Evolutionary conservation across 441 rosid genomes (phyloP).

Genomic region (Erysimum cheiri): DNA sequence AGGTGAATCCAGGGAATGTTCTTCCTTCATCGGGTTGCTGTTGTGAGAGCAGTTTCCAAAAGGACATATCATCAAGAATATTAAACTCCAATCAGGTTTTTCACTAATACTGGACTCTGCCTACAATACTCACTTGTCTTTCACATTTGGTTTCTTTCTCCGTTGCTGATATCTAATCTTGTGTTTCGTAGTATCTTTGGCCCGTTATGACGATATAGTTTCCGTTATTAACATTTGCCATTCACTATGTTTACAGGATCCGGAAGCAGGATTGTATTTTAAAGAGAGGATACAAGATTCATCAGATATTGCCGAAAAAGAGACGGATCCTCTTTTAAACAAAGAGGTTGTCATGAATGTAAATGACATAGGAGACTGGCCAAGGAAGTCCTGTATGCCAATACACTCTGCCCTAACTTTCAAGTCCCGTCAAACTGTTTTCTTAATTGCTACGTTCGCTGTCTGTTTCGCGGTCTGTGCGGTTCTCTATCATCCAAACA

Average conservation of each 20-base stretch:
- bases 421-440: slow-evolving; percentile 53
- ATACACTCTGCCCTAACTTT: slow-evolving; percentile 40
- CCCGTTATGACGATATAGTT: neutral
- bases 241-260: slow-evolving; percentile 53
- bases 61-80: slow-evolving; percentile 46
- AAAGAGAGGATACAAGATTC: slow-evolving; percentile 37
- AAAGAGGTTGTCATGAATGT: slow-evolving; percentile 58
- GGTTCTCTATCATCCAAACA: slow-evolving; percentile 71
- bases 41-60: slow-evolving; percentile 47
- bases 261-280: slow-evolving; percentile 43
- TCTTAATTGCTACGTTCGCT: slow-evolving; percentile 50
- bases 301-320: slow-evolving; percentile 41
- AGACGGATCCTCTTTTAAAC: slow-evolving; percentile 59
- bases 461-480: slow-evolving; percentile 79
- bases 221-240: neutral
- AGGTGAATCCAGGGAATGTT: slow-evolving; percentile 35
- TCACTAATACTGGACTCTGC: neutral
- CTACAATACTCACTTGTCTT: slow-evolving; percentile 17
- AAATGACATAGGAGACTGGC: slow-evolving; percentile 50
- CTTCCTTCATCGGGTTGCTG: slow-evolving; percentile 40
- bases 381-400: slow-evolving; percentile 50
- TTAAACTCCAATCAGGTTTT: slow-evolving; percentile 57
- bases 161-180: neutral
- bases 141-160: slow-evolving; percentile 24
- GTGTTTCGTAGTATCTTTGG: slow-evolving; percentile 3